A percentile compares a stretch with the other conserved stretches of the same genome.
These are phyloP conservation scores for Solanum hybrid DNA, from an alignment of 305 asterid genomes.

Conservation along the genomic window DNA sequence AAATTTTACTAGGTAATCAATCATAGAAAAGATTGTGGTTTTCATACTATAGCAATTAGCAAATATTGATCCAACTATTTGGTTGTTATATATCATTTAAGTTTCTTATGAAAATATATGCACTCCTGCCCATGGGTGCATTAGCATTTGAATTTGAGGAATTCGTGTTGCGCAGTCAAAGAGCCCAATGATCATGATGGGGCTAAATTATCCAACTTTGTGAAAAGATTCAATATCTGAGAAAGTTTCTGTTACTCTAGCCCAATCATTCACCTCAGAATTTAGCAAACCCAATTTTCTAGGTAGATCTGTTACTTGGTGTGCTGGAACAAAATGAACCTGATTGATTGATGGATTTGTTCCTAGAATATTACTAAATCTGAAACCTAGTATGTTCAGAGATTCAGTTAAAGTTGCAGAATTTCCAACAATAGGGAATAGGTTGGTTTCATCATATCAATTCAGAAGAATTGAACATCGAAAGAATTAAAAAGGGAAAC, in stretches of 20 bases:
- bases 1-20: conserved; percentile 75
- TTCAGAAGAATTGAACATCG: not conserved
- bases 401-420: not conserved
- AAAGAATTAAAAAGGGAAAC: not conserved
- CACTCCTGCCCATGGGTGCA: not conserved
- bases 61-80: not conserved
- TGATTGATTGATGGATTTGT: not conserved
- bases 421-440: not conserved
- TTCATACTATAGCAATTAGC: conserved; percentile 28
- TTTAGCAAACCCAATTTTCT: not conserved
- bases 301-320: not conserved
- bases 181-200: not conserved
- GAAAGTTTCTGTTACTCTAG: not conserved
- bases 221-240: not conserved
- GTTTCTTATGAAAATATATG: not conserved
- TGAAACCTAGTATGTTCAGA: not conserved
- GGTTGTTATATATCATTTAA: not conserved
- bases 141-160: not conserved
- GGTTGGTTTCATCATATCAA: not conserved
- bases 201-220: not conserved
- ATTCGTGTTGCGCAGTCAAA: not conserved
- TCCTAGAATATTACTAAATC: not conserved
- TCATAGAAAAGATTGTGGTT: conserved; percentile 63
- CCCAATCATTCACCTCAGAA: not conserved
- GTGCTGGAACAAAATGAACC: not conserved